Percentiles rank a stretch among this genome's conserved stretches.
phyloP scores from a whole-genome alignment of 2,329 filamentous ascomycete species.

The Fusarium decemcellulare region DNA sequence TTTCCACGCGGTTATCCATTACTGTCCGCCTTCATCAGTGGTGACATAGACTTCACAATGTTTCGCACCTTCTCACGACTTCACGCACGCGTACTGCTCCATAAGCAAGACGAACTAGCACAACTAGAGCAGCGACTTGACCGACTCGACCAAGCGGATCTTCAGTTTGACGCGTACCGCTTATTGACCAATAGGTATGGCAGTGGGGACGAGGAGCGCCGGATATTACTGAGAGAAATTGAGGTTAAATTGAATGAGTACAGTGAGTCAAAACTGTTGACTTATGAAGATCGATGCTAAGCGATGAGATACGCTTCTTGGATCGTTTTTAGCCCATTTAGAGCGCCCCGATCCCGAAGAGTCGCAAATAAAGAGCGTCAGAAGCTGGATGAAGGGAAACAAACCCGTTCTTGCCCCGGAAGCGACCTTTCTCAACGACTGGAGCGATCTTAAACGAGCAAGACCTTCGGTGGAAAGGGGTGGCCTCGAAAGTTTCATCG shows the following conservation, averaged over 20 bases:
- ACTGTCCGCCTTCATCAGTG: neutral
- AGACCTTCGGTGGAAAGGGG: neutral
- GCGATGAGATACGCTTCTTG: neutral
- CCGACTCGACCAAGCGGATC: neutral
- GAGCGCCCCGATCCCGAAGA: neutral
- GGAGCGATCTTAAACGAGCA: neutral
- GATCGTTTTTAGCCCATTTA: neutral
- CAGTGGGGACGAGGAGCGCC: neutral
- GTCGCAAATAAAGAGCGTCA: neutral
- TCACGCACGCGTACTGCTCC: neutral
- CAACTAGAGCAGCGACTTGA: neutral
- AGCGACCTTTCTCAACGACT: neutral
- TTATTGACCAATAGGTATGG: neutral
- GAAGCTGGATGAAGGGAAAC: neutral
- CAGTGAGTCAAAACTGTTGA: neutral
- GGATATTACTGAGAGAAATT: neutral
- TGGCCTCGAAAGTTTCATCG: neutral
- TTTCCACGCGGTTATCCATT: neutral
- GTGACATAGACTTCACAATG: neutral
- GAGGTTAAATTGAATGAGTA: neutral
- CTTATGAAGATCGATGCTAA: neutral
- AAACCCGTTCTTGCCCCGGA: neutral
- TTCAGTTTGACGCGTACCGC: neutral
- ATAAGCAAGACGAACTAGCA: neutral
- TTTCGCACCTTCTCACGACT: neutral